Evolutionary conservation across 306 rosid genomes (phyloP).

Genomic region (Prunus dulcis): DNA sequence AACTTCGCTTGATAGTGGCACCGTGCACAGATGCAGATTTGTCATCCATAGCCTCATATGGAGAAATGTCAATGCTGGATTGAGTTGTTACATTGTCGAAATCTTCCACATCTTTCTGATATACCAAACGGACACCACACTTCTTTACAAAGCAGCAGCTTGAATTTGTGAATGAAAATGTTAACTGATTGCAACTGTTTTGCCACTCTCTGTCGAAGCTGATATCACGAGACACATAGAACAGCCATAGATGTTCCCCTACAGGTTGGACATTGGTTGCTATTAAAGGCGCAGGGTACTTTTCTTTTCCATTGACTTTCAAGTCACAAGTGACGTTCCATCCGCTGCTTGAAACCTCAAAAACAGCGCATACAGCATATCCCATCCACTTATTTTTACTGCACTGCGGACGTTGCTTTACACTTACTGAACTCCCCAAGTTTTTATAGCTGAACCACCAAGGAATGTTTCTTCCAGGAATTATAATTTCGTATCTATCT

Average conservation of each 20-base stretch:
- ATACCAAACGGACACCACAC: background rate
- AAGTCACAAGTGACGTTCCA: background rate
- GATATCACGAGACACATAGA: background rate
- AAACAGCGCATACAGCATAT: slow-evolving; percentile 3
- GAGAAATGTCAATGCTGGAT: too few species aligned
- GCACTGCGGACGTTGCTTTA: background rate
- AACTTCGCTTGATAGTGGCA: too few species aligned
- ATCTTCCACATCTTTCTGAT: background rate
- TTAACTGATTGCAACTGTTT: background rate
- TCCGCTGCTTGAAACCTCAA: background rate
- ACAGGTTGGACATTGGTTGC: background rate
- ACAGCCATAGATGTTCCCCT: background rate
- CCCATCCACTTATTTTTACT: background rate
- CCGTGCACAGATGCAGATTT: too few species aligned
- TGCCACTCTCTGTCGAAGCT: background rate
- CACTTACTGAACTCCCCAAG: background rate
- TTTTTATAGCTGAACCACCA: too few species aligned
- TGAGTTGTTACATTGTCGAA: background rate
- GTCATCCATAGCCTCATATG: too few species aligned
- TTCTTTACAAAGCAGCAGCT: background rate
- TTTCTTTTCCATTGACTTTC: background rate
- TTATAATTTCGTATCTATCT: too few species aligned
- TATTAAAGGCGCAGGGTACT: too few species aligned
- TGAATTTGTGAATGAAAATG: background rate
- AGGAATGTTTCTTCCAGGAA: too few species aligned